Percentiles rank a stretch among this genome's conserved stretches.
These are phyloP conservation scores for Heliosperma pusillum DNA, from an alignment of 148 eudicot species.

Conservation along the genomic window DNA sequence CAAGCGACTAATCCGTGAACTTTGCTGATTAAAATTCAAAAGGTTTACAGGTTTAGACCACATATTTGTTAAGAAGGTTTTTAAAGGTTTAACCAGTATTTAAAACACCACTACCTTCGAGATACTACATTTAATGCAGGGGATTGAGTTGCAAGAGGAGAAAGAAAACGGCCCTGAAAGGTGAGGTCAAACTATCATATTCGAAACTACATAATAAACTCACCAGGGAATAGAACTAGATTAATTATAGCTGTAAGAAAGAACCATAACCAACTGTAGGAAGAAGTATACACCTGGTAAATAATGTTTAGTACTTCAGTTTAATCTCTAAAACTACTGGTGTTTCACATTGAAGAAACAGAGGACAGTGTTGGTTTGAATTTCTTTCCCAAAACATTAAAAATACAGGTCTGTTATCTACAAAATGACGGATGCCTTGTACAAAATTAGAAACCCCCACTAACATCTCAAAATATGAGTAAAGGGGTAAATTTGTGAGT, in stretches of 20 bases:
- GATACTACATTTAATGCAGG: slow-evolving; percentile 90
- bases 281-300: background rate
- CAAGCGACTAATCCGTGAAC: slow-evolving; percentile 89
- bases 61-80: background rate
- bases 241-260: background rate
- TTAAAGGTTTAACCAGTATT: slow-evolving; percentile 14
- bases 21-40: slow-evolving; percentile 47
- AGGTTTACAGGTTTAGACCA: slow-evolving; percentile 9
- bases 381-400: too few species aligned
- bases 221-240: background rate
- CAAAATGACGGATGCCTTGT: too few species aligned
- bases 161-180: slow-evolving; percentile 76
- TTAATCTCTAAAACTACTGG: background rate
- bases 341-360: background rate
- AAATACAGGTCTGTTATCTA: too few species aligned
- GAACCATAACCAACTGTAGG: background rate
- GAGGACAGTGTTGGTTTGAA: background rate
- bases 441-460: too few species aligned
- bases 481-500: too few species aligned
- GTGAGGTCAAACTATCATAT: slow-evolving; percentile 4
- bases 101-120: slow-evolving; percentile 49
- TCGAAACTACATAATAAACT: background rate
- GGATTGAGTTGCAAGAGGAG: slow-evolving; percentile 76
- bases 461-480: too few species aligned
- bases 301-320: background rate